Base-by-base conservation (phyloP, 202 grass and related monocot genomes). In the Schoenoplectus tabernaemontani region DNA sequence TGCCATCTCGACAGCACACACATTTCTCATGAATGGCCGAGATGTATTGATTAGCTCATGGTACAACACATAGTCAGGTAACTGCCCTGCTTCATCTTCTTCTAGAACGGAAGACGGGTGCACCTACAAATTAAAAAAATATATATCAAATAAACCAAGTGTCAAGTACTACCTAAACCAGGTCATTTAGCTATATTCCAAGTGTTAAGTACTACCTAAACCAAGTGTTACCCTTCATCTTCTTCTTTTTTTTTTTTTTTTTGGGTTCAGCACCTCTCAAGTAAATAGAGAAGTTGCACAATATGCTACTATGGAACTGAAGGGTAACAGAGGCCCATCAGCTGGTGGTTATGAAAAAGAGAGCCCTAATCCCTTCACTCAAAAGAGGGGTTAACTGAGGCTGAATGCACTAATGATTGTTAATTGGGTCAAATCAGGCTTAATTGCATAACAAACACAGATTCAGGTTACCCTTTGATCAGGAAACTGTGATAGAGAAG, bases 21-120 rank as follows among this genome's bases (percentile, higher is more conserved):
- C 83, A 86, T 90, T 93, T 83, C 94, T 91, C 94, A 97, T 92
- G 78, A 90, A 97, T 17, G 94, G 94, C 11, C 94, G 85, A 71
- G 87, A 88, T 33, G 94, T 97, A 79, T 83, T 87, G 79, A 97
- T 93, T 41, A 97, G 87, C 72, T 97, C 94, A 78, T 97, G 91
- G 64, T 97, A 97, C 60, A 97, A 73, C 79, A 93, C 86, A 48
- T 92, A 97, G 41, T 93, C 85, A 15, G 94, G 91, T 37, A 93
- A 64, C 81, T 90, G 90, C 10, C 94, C 91, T 8, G 91, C 81
- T 78, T 97, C 94, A 38, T 97, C 91, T 71, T 69, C 85, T 93
- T 90, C 89, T 60, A 97, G 82, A 32, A 92, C 89, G 0, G 91
- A 97, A 85, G 91, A 93, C 30, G 94, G 94, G 82, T 97, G 94